Evolutionary conservation across 495 filamentous ascomycete species (phyloP), one percentile per base, ranked within the genome.

Genomic region (Penicillium atrosanguineum): DNA sequence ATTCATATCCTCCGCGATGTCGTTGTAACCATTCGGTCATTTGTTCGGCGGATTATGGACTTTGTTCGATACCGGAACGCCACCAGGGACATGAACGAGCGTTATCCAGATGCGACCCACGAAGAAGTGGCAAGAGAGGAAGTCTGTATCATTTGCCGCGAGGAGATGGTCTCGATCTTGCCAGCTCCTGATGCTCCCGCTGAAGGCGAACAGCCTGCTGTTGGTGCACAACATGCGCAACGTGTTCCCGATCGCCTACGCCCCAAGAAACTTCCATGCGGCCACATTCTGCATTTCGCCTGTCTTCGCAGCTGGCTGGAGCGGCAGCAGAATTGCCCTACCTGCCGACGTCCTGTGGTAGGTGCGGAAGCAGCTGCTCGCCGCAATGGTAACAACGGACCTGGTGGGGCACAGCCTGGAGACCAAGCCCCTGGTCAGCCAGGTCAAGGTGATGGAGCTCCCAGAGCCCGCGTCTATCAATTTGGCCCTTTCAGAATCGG

Each of bases 251-350:
- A 97, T 62, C 82, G 94, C 36, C 84, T 85, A 26, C 84, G 95
- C 40, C 88, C 95, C 11, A 98, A 97, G 72, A 96, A 95, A 70
- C 82, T 98, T 9, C 94, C 94, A 0, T 98, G 94, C 66, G 92
- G 93, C 3, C 94, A 98, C 67, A 92, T 97, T 43, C 73, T 98
- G 29, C 94, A 98, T 69, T 90, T 96, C 57, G 84, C 90, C 18
- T 98, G 94, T 64, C 82, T 98, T 41, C 86, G 90, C 63, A 95
- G 93, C 67, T 98, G 94, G 94, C 75, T 98, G n/a, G 94, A 97
- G 73, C 85, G 94, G 49, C 94, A 98, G 68, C 95, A 97, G 68
- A 91, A 94, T 20, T 98, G 94, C 69, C 94, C 94, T 11, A 97
- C 93, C 4, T 98, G 94, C 67, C 84, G 94, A 51, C 80, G 89